Base-by-base conservation (phyloP, 2,329 filamentous ascomycete genomes). In the Fusarium sp. region DNA sequence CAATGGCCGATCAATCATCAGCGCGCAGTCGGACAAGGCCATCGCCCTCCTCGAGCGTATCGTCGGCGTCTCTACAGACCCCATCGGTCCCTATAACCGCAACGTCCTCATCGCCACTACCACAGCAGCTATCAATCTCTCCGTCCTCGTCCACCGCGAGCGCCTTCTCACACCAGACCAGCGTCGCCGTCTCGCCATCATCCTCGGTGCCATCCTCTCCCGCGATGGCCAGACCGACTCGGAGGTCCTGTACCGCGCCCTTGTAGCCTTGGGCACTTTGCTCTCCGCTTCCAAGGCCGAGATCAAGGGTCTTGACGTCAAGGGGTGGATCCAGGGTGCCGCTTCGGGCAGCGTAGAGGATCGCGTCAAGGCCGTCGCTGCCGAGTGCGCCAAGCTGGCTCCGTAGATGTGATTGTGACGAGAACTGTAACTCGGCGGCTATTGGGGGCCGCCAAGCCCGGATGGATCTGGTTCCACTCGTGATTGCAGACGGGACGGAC, bases 91-190 rank as follows among this genome's bases (percentile, higher is more conserved):
- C 14, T 83, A 82, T 60, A 96, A 97, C 80, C 91, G 93, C 61
- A 97, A 97, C 75, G 85, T 98, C 12, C 89, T 93, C 59, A 92
- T 98, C 64, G 96, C 96, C 0, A 86, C 94, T 20, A 91, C 94
- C 1, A 98, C 96, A 0, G 87, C 94, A 0, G 92, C 93, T 68
- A 92, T 98, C 80, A 98, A 99, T 83, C 93, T 93, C 72, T 88
- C 94, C 0, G 94, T 98, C 1, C 87, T 95, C 12, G 88, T 94
- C 10, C 73, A 84, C 33, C 84, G 84, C 60, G 82, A 86, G 73
- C 86, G 81, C 70, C 82, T 83, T 67, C 81, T 81, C 65, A 77
- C 66, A 35, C 79, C 67, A 36, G 81, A 77, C 58, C 79, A 80
- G 36, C 80, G 80, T 20, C 80, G 80, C 20, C 78, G 81, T 11